A percentile compares a stretch with the other conserved stretches of the same genome.
Conservation (phyloP, 2,329 filamentous ascomycete species). For the Beauveria pseudobassiana region DNA sequence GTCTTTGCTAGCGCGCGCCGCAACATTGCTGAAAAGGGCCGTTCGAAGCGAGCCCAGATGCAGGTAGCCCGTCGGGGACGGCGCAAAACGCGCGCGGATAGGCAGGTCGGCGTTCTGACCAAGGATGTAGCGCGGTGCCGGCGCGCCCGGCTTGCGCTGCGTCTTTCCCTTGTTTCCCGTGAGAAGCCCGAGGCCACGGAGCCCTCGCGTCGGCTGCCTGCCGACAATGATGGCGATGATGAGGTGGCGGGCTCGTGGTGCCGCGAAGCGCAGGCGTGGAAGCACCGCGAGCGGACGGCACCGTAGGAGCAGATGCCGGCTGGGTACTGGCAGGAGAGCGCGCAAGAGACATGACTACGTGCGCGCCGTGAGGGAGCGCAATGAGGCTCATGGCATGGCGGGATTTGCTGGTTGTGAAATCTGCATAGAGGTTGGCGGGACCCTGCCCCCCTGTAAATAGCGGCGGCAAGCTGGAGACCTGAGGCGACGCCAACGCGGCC, state of each 20-base stretch:
- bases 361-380: neutral
- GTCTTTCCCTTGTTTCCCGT: neutral
- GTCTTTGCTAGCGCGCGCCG: slow-evolving; percentile 65
- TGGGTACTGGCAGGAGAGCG: neutral
- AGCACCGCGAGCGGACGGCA: neutral
- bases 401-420: neutral
- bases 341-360: neutral
- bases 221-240: neutral
- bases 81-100: slow-evolving; percentile 69
- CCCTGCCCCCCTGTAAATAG: neutral
- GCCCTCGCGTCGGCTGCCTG: neutral
- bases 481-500: too few species aligned
- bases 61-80: slow-evolving; percentile 88
- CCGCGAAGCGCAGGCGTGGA: neutral
- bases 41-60: slow-evolving; percentile 89
- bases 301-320: neutral
- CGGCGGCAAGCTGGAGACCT: too few species aligned
- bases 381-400: neutral
- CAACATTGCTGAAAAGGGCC: slow-evolving; percentile 88
- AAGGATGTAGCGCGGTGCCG: slow-evolving; percentile 22
- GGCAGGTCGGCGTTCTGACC: slow-evolving; percentile 46
- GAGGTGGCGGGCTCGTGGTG: neutral
- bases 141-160: neutral
- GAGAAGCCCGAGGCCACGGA: neutral
- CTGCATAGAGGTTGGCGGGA: neutral